Conservation (phyloP, 306 rosid genomes). For the Casuarina cunninghamiana region DNA sequence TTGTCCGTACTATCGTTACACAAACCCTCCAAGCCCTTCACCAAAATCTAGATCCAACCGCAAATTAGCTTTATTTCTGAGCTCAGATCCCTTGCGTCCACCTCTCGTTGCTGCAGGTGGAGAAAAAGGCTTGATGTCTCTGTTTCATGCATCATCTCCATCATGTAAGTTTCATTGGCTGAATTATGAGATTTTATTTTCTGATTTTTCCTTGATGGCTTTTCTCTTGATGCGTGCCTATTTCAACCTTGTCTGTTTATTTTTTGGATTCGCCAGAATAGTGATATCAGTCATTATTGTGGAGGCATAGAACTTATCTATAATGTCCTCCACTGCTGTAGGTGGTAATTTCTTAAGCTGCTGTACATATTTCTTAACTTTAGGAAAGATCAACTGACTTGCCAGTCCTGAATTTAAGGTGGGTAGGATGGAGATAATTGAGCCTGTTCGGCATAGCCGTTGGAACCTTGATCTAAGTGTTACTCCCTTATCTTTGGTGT, state of each 20-base stretch:
- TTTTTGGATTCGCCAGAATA: neutral
- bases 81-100: conserved; percentile 37
- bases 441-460: too few species aligned
- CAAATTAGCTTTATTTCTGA: conserved; percentile 38
- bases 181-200: conserved; percentile 9
- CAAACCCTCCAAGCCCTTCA: conserved; percentile 39
- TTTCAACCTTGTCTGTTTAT: neutral
- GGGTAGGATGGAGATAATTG: too few species aligned
- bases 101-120: neutral
- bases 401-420: neutral
- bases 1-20: conserved; percentile 38
- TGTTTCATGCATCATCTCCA: conserved; percentile 42
- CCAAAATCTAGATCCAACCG: conserved; percentile 44
- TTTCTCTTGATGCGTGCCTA: neutral
- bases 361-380: neutral
- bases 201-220: conserved; percentile 12
- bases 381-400: neutral
- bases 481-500: too few species aligned
- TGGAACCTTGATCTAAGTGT: too few species aligned
- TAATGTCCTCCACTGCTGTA: neutral
- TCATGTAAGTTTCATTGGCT: conserved; percentile 52
- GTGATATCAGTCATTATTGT: neutral
- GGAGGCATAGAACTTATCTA: neutral
- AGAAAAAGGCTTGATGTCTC: conserved; percentile 32
- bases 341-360: neutral